These are phyloP conservation scores for Ehretia macrophylla DNA, from an alignment of 257 asterid genomes.

Conservation along the genomic window DNA sequence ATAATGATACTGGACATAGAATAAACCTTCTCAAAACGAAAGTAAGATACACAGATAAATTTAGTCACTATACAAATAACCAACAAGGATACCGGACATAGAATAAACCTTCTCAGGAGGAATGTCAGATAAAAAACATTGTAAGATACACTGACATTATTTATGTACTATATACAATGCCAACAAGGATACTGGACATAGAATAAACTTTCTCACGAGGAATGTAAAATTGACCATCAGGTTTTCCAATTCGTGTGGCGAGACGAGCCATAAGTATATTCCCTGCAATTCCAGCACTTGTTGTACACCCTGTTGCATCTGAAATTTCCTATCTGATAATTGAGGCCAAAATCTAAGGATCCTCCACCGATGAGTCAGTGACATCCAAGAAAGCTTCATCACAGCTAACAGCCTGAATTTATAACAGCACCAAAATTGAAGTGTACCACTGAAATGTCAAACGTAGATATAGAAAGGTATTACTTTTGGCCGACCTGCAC, in stretches of 20 bases:
- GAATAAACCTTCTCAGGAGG: slow-evolving; percentile 64
- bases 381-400: slow-evolving; percentile 95
- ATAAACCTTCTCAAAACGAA: slow-evolving; percentile 67
- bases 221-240: slow-evolving; percentile 81
- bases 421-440: slow-evolving; percentile 18
- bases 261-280: slow-evolving; percentile 97
- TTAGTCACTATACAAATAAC: too few species aligned
- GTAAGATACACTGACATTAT: too few species aligned
- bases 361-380: slow-evolving; percentile 60
- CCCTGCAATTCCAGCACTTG: slow-evolving; percentile 92
- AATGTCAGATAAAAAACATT: too few species aligned
- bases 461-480: slow-evolving; percentile 7
- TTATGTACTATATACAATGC: too few species aligned
- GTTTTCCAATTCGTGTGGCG: slow-evolving; percentile 92
- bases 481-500: slow-evolving; percentile 57
- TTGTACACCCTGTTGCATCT: slow-evolving; percentile 76
- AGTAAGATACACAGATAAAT: too few species aligned
- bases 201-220: slow-evolving; percentile 63
- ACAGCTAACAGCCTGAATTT: slow-evolving; percentile 88
- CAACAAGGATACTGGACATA: not conserved
- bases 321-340: slow-evolving; percentile 66
- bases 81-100: not conserved
- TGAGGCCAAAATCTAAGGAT: slow-evolving; percentile 67
- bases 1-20: not conserved
- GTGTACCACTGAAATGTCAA: slow-evolving; percentile 13